Conservation (phyloP, 2,329 filamentous ascomycete species). For the Aspergillus sp. region DNA sequence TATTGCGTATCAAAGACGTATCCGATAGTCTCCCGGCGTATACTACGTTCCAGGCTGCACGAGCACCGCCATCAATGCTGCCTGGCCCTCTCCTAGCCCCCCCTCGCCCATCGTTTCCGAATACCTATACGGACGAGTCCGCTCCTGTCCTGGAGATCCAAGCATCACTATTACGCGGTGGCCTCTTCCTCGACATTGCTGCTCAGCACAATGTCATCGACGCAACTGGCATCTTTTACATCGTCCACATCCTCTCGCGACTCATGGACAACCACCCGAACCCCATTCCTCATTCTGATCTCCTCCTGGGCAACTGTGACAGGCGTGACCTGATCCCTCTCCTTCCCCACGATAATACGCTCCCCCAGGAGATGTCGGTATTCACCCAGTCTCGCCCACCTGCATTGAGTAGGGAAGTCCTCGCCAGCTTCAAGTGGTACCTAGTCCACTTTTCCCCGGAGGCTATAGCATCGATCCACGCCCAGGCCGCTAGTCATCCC, state of each 20-base stretch:
- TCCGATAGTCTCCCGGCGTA: conserved; percentile 2
- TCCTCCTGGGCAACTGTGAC: conserved; percentile 21
- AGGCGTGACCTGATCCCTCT: conserved; percentile 17
- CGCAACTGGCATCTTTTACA: conserved; percentile 21
- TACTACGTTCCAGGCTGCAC: conserved; percentile 1
- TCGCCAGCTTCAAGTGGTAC: conserved; percentile 14
- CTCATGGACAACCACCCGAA: conserved; percentile 5
- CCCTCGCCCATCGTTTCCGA: conserved; percentile 26
- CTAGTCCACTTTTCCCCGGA: conserved; percentile 8
- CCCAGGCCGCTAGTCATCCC: not conserved
- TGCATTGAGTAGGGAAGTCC: not conserved
- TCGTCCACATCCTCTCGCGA: conserved; percentile 16
- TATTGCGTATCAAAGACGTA: conserved; percentile 15
- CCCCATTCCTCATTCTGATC: conserved; percentile 7
- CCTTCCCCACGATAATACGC: conserved; percentile 6
- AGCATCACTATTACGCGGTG: conserved; percentile 24
- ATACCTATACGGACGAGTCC: conserved; percentile 21
- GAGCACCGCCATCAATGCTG: conserved; percentile 31
- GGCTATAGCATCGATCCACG: conserved; percentile 4
- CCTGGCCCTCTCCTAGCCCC: conserved; percentile 29
- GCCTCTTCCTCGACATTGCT: conserved; percentile 23
- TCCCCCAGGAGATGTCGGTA: conserved; percentile 16
- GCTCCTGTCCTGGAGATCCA: conserved; percentile 27
- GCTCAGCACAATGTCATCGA: conserved; percentile 29
- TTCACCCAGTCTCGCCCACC: conserved; percentile 1